Evolutionary conservation across 2,329 filamentous ascomycete species (phyloP).

Genomic region (Penicillium fuscoglaucum): DNA sequence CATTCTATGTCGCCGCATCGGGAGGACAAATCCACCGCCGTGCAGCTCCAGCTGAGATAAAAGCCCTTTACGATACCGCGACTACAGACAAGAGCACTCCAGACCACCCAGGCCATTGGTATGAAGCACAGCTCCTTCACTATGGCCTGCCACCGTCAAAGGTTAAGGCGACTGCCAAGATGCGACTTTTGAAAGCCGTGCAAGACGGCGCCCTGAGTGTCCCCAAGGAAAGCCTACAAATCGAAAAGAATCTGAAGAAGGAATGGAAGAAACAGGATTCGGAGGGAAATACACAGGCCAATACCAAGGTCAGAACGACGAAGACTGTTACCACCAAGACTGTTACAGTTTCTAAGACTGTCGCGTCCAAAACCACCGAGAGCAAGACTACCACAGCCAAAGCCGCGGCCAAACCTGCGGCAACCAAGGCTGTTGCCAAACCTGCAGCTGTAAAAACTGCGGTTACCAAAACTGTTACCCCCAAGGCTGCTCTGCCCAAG

Average conservation of each 20-base stretch:
- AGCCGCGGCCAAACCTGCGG: background rate
- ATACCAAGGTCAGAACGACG: background rate
- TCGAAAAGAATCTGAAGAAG: constrained; percentile 60
- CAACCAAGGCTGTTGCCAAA: background rate
- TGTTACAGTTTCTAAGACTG: background rate
- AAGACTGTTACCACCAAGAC: constrained; percentile 1
- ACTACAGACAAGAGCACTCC: constrained; percentile 25
- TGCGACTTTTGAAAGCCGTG: constrained; percentile 60
- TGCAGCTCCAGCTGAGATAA: constrained; percentile 48
- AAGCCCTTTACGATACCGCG: constrained; percentile 42
- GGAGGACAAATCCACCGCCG: constrained; percentile 49
- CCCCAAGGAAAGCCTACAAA: constrained; percentile 49
- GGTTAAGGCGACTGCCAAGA: constrained; percentile 60
- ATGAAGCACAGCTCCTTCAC: constrained; percentile 63
- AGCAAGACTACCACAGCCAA: background rate
- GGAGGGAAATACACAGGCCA: background rate
- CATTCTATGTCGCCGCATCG: constrained; percentile 50
- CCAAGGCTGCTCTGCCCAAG: background rate
- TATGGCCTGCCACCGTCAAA: constrained; percentile 61
- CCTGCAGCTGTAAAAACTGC: background rate
- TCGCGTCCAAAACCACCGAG: background rate
- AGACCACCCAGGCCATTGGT: constrained; percentile 62
- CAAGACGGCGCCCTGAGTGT: constrained; percentile 52
- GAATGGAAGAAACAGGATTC: constrained; percentile 56
- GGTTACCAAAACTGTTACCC: background rate